Base-by-base conservation (phyloP, 192 early-diverging fungal species). In the Backusella mclennaniae region DNA sequence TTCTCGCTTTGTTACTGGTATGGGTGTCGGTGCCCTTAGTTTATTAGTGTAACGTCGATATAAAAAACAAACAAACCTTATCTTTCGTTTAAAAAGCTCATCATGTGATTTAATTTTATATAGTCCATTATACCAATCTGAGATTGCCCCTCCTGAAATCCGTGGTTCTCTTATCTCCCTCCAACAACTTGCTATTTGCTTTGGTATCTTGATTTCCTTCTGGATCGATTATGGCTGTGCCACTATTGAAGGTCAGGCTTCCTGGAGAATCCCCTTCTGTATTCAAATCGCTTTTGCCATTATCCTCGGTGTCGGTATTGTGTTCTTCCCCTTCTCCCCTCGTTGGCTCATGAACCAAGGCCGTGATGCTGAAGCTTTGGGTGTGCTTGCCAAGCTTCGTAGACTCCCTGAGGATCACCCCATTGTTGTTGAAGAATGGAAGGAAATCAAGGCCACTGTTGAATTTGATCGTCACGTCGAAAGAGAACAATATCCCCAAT, bases 251-350 rank as follows among this genome's bases (percentile, higher is more conserved):
- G 66, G 77, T 12, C 71, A 79, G 69, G 83, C 80, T 7, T 77
- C 85, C 41, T 96, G 93, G 93, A 84, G 93, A 23, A 75, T 93
- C 7, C 92, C 94, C 1, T 79, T 96, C 5, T 88, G 85, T 7
- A 73, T 96, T 33, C 95, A 96, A 81, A 82, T 92, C 8, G 81
- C 88, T 17, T 90, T 92, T 33, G 92, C 88, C 19, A 38, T 89
- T 11, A 69, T 93, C 21, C 82, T 96, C 29, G 81, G 90, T 56
- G 4, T 88, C 33, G 76, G 89, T 44, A 92, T 93, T 81, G 63
- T 88, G 11, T 92, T 94, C 71, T 91, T 96, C 85, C 94, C 94
- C 5, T 87, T 84, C 75, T 94, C 93, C 2, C 93, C 93, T 5
- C 90, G 93, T 73, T 94, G 93, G 93, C 83, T 94, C 17, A 82